phyloP scores from a whole-genome alignment of 2,329 filamentous ascomycete species.

The Colletotrichum sp. region DNA sequence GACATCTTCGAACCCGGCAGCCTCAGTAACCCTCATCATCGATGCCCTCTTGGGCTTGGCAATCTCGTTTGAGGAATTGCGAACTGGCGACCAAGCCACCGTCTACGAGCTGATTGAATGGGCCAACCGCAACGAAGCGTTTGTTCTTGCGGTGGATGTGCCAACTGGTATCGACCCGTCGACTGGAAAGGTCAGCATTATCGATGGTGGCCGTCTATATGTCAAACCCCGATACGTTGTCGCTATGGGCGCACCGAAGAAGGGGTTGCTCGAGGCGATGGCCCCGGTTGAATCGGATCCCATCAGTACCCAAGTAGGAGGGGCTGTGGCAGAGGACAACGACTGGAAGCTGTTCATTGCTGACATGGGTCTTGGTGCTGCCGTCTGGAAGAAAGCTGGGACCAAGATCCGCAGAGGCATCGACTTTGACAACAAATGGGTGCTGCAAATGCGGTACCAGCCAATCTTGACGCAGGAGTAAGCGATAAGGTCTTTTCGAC shows the following conservation, averaged over 20 bases:
- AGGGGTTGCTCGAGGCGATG: constrained; percentile 80
- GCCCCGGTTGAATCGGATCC: constrained; percentile 52
- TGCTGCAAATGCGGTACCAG: constrained; percentile 70
- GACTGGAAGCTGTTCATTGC: constrained; percentile 84
- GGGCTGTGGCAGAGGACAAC: constrained; percentile 47
- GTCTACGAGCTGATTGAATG: constrained; percentile 92
- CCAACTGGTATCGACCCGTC: constrained; percentile 87
- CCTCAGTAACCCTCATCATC: constrained; percentile 78
- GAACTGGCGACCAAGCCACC: constrained; percentile 80
- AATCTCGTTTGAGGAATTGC: constrained; percentile 86
- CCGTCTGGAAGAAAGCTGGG: constrained; percentile 85
- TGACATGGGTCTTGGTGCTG: constrained; percentile 84
- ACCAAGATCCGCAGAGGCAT: constrained; percentile 83
- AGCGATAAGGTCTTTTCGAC: neutral
- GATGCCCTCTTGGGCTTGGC: constrained; percentile 90
- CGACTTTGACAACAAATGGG: constrained; percentile 88
- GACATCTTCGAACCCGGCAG: constrained; percentile 32
- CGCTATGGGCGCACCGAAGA: constrained; percentile 85
- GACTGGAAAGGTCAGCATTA: constrained; percentile 68
- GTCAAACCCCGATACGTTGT: constrained; percentile 84
- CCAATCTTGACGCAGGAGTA: neutral
- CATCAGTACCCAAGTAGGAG: constrained; percentile 14
- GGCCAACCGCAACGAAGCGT: constrained; percentile 86
- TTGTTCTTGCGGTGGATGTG: constrained; percentile 86
- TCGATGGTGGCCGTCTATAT: constrained; percentile 80